Evolutionary conservation across 495 filamentous ascomycete genomes (phyloP), one percentile per base, ranked within the genome.

Genomic region (Hypoxylon subgilvum): DNA sequence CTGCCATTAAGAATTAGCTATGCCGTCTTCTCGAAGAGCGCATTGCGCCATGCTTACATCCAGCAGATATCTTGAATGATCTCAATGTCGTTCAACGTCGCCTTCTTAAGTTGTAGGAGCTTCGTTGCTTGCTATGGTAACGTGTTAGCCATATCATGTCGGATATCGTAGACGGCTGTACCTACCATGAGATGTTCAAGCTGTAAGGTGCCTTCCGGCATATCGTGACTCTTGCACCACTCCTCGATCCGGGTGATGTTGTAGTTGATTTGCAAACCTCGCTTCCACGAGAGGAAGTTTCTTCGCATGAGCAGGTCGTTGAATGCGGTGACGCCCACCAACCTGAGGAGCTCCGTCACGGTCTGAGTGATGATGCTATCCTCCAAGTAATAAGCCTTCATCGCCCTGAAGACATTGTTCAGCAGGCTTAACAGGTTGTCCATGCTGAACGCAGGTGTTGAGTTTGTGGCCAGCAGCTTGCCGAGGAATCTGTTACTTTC

Each of bases 11-110:
- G 12, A 25, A 52, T 72, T 55, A 73, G 69, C n/a, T 14, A 49
- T 19, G 25, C 5, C 8, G 1, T 17, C 10, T 19, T 8, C 28
- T 5, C 45, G 16, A 13, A 48, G 1, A 13, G 7, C 5, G 19
- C 28, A 47, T 36, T 10, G 2, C 18, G 27, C 35, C 50, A 9
- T 32, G 82, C 86, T 83, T 75, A 93, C 94, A 97, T 97, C 95
- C 95, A 99, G 81, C 95, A 99, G 57, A 99, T 99, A 70, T 99
- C 95, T 79, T 99, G 95, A 55, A 99, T 99, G 63, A 99, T 99
- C 74, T 97, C 95, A 67, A 99, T 99, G 71, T 99, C 95, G 73
- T 96, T 97, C 67, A 99, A 72, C 3, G 95, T 99, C 5, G 95
- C 95, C 75, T 99, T 99, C 84, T 99, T 99, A 54, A 99, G 81